Percentiles rank a stretch among this genome's conserved stretches.
Evolutionary conservation across 2,329 filamentous ascomycete species (phyloP).

Genomic region (Apiospora rasikravindrae): DNA sequence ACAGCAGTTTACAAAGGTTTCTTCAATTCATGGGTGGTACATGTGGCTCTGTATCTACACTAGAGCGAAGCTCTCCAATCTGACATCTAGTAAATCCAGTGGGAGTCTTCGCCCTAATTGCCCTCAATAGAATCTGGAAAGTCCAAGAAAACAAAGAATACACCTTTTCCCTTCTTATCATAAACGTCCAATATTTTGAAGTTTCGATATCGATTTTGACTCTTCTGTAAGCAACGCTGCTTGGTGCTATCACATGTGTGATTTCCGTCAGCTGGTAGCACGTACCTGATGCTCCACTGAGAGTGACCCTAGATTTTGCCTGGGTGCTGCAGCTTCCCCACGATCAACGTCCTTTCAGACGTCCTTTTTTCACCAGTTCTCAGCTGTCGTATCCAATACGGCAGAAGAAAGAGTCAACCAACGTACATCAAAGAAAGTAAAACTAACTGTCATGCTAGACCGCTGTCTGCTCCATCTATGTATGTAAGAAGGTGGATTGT

Average conservation of each 20-base stretch:
- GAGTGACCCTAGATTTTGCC: neutral
- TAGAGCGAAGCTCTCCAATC: neutral
- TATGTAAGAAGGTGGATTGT: neutral
- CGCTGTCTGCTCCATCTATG: neutral
- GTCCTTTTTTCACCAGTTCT: neutral
- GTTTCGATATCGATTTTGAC: neutral
- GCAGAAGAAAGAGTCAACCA: neutral
- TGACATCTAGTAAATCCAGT: no score
- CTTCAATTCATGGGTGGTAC: neutral
- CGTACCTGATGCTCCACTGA: neutral
- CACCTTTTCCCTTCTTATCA: neutral
- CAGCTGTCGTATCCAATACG: neutral
- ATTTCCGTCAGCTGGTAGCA: no score
- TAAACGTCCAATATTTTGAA: neutral
- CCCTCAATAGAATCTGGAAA: neutral
- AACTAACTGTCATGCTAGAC: neutral
- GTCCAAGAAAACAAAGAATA: neutral
- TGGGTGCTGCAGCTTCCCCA: neutral
- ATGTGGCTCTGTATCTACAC: neutral
- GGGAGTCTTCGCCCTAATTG: neutral
- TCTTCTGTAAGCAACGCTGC: neutral
- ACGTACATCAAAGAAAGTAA: neutral
- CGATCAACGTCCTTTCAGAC: neutral
- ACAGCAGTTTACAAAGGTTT: neutral
- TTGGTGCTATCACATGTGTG: neutral